Conservation (phyloP, 768 basidiomycete genomes). For the Royoungia palumana region DNA sequence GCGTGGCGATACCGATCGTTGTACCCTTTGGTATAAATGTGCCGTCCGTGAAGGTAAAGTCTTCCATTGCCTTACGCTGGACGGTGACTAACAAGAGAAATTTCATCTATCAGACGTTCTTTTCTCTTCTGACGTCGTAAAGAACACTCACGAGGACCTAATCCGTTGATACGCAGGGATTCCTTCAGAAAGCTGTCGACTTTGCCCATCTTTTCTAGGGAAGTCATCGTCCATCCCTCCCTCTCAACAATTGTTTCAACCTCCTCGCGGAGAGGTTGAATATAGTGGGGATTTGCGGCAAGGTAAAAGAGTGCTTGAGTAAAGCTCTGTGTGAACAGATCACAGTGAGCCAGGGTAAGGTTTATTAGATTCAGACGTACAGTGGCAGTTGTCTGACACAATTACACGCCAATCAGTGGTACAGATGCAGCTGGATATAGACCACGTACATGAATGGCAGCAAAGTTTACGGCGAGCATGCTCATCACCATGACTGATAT, state of each 20-base stretch:
- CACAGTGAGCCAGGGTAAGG: too few species aligned
- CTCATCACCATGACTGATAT: conserved; percentile 13
- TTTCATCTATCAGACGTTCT: too few species aligned
- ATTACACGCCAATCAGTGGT: not conserved
- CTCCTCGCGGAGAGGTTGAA: not conserved
- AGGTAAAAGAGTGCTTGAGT: not conserved
- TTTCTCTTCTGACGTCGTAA: too few species aligned
- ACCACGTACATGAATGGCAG: conserved; percentile 22
- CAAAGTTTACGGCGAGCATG: conserved; percentile 18
- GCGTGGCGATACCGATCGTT: conserved; percentile 16
- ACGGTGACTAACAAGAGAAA: conserved; percentile 5
- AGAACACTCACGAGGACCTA: not conserved
- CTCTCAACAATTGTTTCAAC: not conserved
- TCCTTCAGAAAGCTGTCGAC: not conserved
- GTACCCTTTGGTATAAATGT: conserved; percentile 31
- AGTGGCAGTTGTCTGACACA: not conserved
- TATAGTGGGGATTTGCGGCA: not conserved
- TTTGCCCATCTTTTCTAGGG: not conserved
- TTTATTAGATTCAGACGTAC: not conserved
- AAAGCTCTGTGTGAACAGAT: too few species aligned
- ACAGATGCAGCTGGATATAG: too few species aligned
- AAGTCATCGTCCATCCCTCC: not conserved
- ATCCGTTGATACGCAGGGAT: not conserved
- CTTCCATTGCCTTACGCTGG: conserved; percentile 29
- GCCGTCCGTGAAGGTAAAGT: conserved; percentile 32